These are phyloP conservation scores for Debaryomyces sp. DNA, from an alignment of 1,139 yeast genomes.

Conservation along the genomic window DNA sequence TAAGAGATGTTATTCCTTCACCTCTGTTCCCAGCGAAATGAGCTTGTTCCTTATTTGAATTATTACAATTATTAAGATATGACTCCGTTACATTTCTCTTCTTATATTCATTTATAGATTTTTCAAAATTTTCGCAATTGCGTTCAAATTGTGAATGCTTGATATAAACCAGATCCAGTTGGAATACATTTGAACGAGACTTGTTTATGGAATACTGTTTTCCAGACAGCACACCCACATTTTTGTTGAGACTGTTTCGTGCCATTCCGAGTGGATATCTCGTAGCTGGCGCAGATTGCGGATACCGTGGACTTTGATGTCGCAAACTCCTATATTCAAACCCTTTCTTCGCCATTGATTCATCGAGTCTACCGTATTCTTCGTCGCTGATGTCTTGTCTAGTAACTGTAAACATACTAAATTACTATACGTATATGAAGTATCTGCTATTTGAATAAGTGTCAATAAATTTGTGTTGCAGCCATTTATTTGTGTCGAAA, in stretches of 20 bases:
- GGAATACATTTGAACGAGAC: neutral
- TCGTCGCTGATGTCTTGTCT: neutral
- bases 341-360: neutral
- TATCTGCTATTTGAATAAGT: neutral
- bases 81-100: neutral
- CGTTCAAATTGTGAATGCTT: neutral
- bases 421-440: neutral
- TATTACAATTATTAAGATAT: neutral
- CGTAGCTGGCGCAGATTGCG: neutral
- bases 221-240: too few species aligned
- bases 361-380: too few species aligned
- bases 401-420: neutral
- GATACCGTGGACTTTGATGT: neutral
- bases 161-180: neutral
- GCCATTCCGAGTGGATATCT: neutral
- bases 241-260: neutral
- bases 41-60: neutral
- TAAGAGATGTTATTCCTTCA: neutral
- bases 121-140: neutral
- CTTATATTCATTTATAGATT: neutral
- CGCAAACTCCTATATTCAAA: neutral
- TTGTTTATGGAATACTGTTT: neutral
- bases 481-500: constrained; percentile 13
- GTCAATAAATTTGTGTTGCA: constrained; percentile 13
- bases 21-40: neutral